A percentile compares a stretch with the other conserved stretches of the same genome.
phyloP scores from a whole-genome alignment of 2,329 filamentous ascomycete species.

The Pseudogymnoascus sp. region DNA sequence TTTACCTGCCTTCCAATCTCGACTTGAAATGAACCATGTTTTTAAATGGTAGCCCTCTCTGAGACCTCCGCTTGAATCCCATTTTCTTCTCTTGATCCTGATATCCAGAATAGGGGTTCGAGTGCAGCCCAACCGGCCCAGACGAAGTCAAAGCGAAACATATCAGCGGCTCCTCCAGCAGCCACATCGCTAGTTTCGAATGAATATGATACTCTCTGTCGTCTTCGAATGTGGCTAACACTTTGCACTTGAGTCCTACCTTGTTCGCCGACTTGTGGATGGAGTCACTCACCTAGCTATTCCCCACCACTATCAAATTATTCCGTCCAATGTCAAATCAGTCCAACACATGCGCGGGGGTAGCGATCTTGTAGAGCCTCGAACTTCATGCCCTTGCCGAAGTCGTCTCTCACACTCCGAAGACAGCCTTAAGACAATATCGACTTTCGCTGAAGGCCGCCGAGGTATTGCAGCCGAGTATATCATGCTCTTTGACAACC shows the following conservation, averaged over 20 bases:
- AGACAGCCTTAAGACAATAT: neutral
- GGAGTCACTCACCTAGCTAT: neutral
- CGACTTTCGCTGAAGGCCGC: neutral
- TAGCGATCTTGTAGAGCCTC: neutral
- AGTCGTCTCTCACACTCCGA: neutral
- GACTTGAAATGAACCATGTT: neutral
- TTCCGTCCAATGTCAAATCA: neutral
- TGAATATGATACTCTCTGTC: neutral
- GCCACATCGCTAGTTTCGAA: neutral
- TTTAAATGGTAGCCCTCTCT: neutral
- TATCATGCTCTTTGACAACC: neutral
- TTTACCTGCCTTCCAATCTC: neutral
- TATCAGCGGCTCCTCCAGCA: neutral
- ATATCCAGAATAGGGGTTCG: neutral
- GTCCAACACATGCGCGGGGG: neutral
- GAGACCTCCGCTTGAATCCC: neutral
- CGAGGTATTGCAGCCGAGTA: neutral
- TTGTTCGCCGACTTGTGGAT: neutral
- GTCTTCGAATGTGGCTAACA: neutral
- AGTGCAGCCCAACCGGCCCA: too few relatives aligned
- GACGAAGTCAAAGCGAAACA: neutral
- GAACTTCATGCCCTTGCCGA: neutral
- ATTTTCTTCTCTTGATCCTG: neutral
- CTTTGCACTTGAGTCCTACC: neutral
- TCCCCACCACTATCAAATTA: neutral